phyloP scores from a whole-genome alignment of 768 basidiomycete genomes.

The Fomitopsis pulvina region DNA sequence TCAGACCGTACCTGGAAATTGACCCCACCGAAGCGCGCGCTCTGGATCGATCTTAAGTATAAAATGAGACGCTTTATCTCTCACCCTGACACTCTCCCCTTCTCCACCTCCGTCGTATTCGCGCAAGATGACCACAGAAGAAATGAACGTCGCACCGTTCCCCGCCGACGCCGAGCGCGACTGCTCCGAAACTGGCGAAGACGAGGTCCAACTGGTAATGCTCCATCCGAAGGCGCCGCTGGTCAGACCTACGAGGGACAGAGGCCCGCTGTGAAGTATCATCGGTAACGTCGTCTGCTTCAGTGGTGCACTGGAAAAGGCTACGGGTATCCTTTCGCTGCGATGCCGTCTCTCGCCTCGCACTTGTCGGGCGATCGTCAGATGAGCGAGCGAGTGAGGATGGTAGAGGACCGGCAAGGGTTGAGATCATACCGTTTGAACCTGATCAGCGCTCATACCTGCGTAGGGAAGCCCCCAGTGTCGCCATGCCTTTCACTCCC shows the following conservation, averaged over 20 bases:
- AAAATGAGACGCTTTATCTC: too few relatives aligned
- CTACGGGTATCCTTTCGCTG: slow-evolving; percentile 82
- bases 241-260: slow-evolving; percentile 23
- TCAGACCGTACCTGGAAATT: too few relatives aligned
- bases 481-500: slow-evolving; percentile 38
- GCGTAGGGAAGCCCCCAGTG: slow-evolving; percentile 95
- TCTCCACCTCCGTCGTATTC: slow-evolving; percentile 4
- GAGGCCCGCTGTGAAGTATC: slow-evolving; percentile 29
- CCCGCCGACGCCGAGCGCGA: slow-evolving; percentile 22
- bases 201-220: slow-evolving; percentile 56
- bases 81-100: neutral
- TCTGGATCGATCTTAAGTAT: too few relatives aligned
- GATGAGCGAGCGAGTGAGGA: slow-evolving; percentile 22
- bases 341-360: slow-evolving; percentile 19
- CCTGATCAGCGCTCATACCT: slow-evolving; percentile 97
- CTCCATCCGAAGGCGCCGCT: slow-evolving; percentile 11
- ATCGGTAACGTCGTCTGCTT: slow-evolving; percentile 67
- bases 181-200: slow-evolving; percentile 29
- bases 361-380: slow-evolving; percentile 18
- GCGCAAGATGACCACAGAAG: slow-evolving; percentile 13
- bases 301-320: slow-evolving; percentile 66
- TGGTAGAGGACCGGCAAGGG: slow-evolving; percentile 38
- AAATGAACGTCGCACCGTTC: slow-evolving; percentile 9
- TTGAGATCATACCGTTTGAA: slow-evolving; percentile 98
- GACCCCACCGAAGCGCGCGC: too few relatives aligned